phyloP scores from a whole-genome alignment of 139 green algal species.

The Monoraphidium neglectum region DNA sequence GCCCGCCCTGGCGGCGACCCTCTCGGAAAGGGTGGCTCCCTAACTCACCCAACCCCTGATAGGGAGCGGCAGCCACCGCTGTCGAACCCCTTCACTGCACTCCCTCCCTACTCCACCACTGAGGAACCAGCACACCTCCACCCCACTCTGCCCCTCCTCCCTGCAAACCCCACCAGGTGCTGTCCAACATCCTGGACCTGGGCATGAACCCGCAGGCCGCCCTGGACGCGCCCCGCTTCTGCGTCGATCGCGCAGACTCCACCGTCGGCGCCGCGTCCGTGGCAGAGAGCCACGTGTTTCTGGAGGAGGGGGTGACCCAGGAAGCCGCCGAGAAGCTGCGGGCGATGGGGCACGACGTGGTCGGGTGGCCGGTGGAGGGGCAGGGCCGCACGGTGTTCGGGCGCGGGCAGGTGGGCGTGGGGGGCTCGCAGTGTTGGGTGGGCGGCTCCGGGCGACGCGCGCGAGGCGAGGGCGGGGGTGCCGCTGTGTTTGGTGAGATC shows the following conservation, averaged over 20 bases:
- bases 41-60: too few species aligned
- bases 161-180: constrained; percentile 33
- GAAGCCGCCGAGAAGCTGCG: constrained; percentile 23
- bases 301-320: constrained; percentile 46
- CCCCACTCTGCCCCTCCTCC: too few species aligned
- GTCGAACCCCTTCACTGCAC: too few species aligned
- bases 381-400: constrained; percentile 52
- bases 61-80: too few species aligned
- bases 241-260: constrained; percentile 51
- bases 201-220: constrained; percentile 69
- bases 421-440: constrained; percentile 51
- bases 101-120: too few species aligned
- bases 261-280: constrained; percentile 39
- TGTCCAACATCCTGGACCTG: constrained; percentile 70
- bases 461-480: constrained; percentile 60
- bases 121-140: too few species aligned
- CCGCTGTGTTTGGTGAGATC: constrained; percentile 58
- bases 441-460: constrained; percentile 61
- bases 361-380: constrained; percentile 17
- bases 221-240: constrained; percentile 69
- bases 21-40: too few species aligned
- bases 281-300: constrained; percentile 37
- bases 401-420: constrained; percentile 60
- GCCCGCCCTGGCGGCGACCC: too few species aligned
- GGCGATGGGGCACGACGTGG: constrained; percentile 39